Conservation (phyloP, 306 rosid genomes). For the Urtica urens region DNA sequence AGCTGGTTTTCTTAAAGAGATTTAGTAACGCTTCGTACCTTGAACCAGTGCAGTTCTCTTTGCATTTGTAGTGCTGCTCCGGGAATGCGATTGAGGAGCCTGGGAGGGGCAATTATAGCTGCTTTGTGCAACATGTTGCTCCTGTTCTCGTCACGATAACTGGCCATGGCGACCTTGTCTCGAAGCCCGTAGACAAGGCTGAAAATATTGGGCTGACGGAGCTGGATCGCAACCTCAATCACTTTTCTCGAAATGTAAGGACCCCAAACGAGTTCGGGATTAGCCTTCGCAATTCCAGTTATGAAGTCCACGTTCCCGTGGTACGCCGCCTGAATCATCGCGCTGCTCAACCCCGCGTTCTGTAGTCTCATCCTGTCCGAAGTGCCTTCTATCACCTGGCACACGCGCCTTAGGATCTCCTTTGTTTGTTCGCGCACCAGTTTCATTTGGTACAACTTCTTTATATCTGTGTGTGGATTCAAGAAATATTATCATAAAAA, state of each 20-base stretch:
- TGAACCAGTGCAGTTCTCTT: slow-evolving; percentile 1
- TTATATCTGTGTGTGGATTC: neutral
- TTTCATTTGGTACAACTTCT: neutral
- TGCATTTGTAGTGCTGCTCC: slow-evolving; percentile 6
- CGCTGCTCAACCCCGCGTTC: neutral
- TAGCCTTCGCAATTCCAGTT: neutral
- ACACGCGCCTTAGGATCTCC: neutral
- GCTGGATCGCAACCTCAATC: neutral
- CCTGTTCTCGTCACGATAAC: neutral
- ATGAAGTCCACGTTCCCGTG: neutral
- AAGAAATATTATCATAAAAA: neutral
- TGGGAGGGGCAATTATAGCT: neutral
- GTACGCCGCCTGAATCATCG: neutral
- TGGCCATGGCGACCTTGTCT: neutral
- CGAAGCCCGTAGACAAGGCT: neutral
- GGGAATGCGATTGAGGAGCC: neutral
- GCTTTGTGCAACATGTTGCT: neutral
- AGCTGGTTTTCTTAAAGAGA: too few relatives aligned
- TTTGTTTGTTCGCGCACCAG: neutral
- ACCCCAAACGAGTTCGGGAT: neutral
- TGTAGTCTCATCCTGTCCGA: neutral
- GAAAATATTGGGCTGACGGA: neutral
- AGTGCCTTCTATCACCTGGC: neutral
- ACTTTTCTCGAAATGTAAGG: neutral
- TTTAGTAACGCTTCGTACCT: neutral